A percentile compares a stretch with the other conserved stretches of the same genome.
Conservation (phyloP, 83 land plant genomes). For the Picea abies region DNA sequence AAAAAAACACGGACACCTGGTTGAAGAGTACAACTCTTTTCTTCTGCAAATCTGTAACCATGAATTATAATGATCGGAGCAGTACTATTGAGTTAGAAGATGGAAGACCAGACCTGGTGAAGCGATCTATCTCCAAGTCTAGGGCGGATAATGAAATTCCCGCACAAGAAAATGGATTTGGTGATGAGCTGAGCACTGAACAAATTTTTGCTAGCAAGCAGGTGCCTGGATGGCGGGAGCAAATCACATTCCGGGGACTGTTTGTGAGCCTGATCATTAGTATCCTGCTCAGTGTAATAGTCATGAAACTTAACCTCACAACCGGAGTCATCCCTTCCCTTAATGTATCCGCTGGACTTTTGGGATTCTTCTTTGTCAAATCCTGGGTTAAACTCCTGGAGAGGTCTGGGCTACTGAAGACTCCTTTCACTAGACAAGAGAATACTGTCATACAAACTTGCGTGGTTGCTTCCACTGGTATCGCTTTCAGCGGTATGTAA, state of each 20-base stretch:
- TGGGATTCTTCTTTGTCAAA: constrained; percentile 65
- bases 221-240: constrained; percentile 59
- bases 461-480: constrained; percentile 69
- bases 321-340: constrained; percentile 72
- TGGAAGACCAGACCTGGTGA: no score
- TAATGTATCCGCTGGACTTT: constrained; percentile 68
- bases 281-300: constrained; percentile 53
- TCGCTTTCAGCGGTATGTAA: constrained; percentile 62
- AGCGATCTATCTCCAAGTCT: no score
- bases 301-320: constrained; percentile 71
- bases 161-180: no score
- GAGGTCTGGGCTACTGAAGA: constrained; percentile 28
- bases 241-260: constrained; percentile 61
- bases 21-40: no score
- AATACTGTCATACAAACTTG: constrained; percentile 92
- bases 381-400: constrained; percentile 52
- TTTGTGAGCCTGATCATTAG: constrained; percentile 53
- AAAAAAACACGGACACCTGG: no score
- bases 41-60: no score
- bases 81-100: no score
- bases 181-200: constrained; percentile 32
- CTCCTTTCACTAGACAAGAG: constrained; percentile 77
- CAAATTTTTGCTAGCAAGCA: constrained; percentile 26
- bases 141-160: no score
- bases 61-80: no score